Percentiles rank a stretch among this genome's conserved stretches.
Evolutionary conservation across 108 stramenopile genomes (phyloP).

Genomic region (Skeletonema potamos): DNA sequence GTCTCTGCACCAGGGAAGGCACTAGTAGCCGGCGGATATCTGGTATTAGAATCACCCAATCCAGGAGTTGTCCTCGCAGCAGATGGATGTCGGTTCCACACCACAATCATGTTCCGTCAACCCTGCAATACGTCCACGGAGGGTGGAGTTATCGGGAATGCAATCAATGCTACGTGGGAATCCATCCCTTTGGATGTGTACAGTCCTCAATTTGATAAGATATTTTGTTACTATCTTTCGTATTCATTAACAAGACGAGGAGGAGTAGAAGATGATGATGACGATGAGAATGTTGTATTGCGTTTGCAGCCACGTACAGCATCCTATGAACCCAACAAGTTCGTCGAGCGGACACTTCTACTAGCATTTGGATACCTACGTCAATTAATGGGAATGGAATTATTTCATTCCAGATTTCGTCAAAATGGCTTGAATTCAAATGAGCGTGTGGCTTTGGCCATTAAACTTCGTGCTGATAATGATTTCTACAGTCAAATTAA

Average conservation of each 20-base stretch:
- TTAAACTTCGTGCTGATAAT: slow-evolving; percentile 92
- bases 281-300: slow-evolving; percentile 7
- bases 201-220: slow-evolving; percentile 74
- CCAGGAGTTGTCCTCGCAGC: slow-evolving; percentile 85
- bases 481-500: slow-evolving; percentile 94
- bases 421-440: background rate
- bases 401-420: slow-evolving; percentile 26
- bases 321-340: slow-evolving; percentile 54
- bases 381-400: slow-evolving; percentile 21
- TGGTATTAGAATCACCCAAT: slow-evolving; percentile 91
- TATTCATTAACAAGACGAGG: slow-evolving; percentile 38
- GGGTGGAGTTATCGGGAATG: background rate
- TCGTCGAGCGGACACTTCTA: slow-evolving; percentile 84
- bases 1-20: slow-evolving; percentile 92
- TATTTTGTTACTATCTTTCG: slow-evolving; percentile 30
- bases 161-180: slow-evolving; percentile 4
- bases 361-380: slow-evolving; percentile 64
- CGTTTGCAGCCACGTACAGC: slow-evolving; percentile 11
- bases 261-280: slow-evolving; percentile 2
- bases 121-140: background rate
- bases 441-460: slow-evolving; percentile 34
- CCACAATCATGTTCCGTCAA: slow-evolving; percentile 57
- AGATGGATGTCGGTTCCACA: slow-evolving; percentile 81
- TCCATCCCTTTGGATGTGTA: slow-evolving; percentile 47
- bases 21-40: slow-evolving; percentile 92